Evolutionary conservation across 345 rosid species (phyloP).

Genomic region (Populus tremula): DNA sequence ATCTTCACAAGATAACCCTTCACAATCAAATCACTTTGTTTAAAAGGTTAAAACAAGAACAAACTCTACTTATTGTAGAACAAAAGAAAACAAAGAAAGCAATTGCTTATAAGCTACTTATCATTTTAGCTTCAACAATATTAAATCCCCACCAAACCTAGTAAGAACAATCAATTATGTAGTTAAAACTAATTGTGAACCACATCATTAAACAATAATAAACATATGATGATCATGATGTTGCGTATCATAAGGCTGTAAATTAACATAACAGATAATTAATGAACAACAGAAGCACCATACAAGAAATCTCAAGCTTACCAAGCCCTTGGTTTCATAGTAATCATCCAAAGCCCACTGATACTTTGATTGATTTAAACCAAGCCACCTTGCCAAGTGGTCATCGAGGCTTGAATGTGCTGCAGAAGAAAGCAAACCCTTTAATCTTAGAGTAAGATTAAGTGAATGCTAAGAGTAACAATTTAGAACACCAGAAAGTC

Average conservation of each 20-base stretch:
- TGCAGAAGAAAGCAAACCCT: slow-evolving; percentile 25
- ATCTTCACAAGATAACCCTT: not conserved
- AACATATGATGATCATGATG: not conserved
- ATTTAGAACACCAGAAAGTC: not conserved
- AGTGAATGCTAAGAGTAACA: not conserved
- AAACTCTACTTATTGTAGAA: not conserved
- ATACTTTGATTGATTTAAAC: slow-evolving; percentile 94
- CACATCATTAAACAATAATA: not conserved
- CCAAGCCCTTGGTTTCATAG: slow-evolving; percentile 77
- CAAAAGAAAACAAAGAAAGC: slow-evolving; percentile 7
- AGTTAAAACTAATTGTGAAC: not conserved
- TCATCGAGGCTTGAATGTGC: slow-evolving; percentile 98
- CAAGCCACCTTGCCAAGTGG: slow-evolving; percentile 97
- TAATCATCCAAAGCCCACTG: slow-evolving; percentile 99
- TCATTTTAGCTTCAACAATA: slow-evolving; percentile 9
- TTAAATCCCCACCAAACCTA: slow-evolving; percentile 18
- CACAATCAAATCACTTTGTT: not conserved
- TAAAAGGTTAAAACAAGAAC: not conserved
- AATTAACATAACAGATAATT: not conserved
- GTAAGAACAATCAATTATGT: slow-evolving; percentile 4
- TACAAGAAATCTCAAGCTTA: slow-evolving; percentile 26
- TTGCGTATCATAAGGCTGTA: not conserved
- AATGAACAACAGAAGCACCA: not conserved
- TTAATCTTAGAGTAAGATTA: not conserved
- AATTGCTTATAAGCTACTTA: slow-evolving; percentile 33